phyloP scores from a whole-genome alignment of 371 early-diverging fungal genomes.

The Thermomucor indicae-seudaticae region DNA sequence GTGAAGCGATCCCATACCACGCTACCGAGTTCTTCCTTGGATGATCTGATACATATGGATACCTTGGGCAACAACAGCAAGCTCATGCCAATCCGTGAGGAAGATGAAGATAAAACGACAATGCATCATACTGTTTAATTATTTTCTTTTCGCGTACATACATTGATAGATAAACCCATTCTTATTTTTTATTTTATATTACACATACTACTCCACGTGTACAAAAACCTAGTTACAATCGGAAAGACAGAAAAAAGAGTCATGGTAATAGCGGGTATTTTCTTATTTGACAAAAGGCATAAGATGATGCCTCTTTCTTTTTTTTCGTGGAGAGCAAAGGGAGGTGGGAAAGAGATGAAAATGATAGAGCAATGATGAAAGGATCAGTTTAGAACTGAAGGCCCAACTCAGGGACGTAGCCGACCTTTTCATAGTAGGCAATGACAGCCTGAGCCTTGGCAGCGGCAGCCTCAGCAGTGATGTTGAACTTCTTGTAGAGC shows the following conservation, averaged over 20 bases:
- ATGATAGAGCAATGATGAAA: no score
- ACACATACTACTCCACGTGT: neutral
- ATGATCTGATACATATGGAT: neutral
- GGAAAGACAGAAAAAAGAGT: no score
- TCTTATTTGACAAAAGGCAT: no score
- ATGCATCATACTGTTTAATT: neutral
- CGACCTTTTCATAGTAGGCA: constrained; percentile 65
- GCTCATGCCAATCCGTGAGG: constrained; percentile 10
- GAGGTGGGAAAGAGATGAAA: no score
- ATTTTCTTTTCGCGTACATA: neutral
- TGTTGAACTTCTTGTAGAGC: constrained; percentile 79
- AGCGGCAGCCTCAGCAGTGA: constrained; percentile 75
- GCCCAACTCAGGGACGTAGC: constrained; percentile 47
- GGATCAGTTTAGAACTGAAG: constrained; percentile 24
- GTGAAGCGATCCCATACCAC: constrained; percentile 40
- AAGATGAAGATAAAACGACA: constrained; percentile 4
- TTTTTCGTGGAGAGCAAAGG: neutral
- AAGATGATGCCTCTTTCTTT: neutral
- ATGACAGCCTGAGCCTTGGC: constrained; percentile 77
- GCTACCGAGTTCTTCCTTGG: constrained; percentile 13
- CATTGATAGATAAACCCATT: neutral
- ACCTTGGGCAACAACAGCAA: neutral
- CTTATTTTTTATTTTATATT: neutral
- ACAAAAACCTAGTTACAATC: no score
- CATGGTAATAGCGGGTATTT: no score